These are phyloP conservation scores for Talaromyces ruber DNA, from an alignment of 495 filamentous ascomycete genomes.

Conservation along the genomic window DNA sequence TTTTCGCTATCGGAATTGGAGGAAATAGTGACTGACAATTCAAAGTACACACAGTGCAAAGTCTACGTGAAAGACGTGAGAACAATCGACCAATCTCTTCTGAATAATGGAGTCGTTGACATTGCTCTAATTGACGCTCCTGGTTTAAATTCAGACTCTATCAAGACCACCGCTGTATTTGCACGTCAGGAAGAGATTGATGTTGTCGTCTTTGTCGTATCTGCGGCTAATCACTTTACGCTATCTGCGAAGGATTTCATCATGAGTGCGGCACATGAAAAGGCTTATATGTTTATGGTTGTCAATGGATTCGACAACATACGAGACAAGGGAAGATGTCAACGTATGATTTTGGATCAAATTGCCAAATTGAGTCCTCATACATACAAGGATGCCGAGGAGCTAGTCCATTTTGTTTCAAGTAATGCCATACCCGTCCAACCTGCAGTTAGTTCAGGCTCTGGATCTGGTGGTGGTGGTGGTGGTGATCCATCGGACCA, in stretches of 20 bases:
- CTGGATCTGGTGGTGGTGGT: slow-evolving; percentile 41
- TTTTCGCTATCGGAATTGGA: slow-evolving; percentile 70
- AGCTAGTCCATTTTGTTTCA: slow-evolving; percentile 95
- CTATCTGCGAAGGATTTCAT: slow-evolving; percentile 95
- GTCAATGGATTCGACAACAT: slow-evolving; percentile 97
- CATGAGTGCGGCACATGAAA: slow-evolving; percentile 87
- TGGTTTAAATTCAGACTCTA: slow-evolving; percentile 86
- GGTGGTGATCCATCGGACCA: slow-evolving; percentile 42
- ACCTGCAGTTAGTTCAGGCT: slow-evolving; percentile 23
- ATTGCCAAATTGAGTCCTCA: slow-evolving; percentile 74
- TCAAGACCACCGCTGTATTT: slow-evolving; percentile 95
- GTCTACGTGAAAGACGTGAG: slow-evolving; percentile 92
- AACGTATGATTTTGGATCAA: slow-evolving; percentile 89
- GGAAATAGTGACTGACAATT: slow-evolving; percentile 80
- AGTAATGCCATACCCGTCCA: slow-evolving; percentile 83
- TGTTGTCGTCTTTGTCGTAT: slow-evolving; percentile 97
- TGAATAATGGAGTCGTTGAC: slow-evolving; percentile 96
- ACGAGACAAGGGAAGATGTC: slow-evolving; percentile 74
- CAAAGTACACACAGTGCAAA: slow-evolving; percentile 87
- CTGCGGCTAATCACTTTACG: slow-evolving; percentile 95
- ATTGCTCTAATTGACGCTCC: slow-evolving; percentile 97
- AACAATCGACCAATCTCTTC: slow-evolving; percentile 81
- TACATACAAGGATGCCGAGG: slow-evolving; percentile 85
- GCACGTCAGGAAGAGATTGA: slow-evolving; percentile 97
- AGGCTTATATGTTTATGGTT: slow-evolving; percentile 98